Evolutionary conservation across 2,329 filamentous ascomycete species (phyloP), one percentile per base, ranked within the genome.

Genomic region (Trichoderma sp.): DNA sequence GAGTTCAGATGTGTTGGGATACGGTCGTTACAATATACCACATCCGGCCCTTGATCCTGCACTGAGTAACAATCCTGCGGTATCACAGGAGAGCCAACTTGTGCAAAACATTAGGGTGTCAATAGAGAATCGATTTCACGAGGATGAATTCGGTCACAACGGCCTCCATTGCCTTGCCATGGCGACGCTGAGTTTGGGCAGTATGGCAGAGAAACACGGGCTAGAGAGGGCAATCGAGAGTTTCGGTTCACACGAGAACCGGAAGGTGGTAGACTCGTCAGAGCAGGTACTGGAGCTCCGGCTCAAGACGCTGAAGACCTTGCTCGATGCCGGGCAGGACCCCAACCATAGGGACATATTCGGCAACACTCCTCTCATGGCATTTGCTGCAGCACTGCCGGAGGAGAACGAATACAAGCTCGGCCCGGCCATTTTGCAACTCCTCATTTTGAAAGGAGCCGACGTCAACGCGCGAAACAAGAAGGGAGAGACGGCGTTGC

Each of bases 101-200:
- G 50, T 80, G 4, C 52, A 70, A 12, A 70, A 71, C 6, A 69
- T 76, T 5, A 61, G 60, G 1, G 27, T 37, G 5, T 75, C 75
- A 0, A 53, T 56, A 1, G 5, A 42, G 0, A 59, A 74, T 3
- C 75, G 75, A 0, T 25, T 12, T 0, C 37, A 70, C 1, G 75
- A 80, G 50, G 74, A 78, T 54, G 39, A 79, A 50, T 52, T 25
- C 9, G 86, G 86, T 5, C 82, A 84, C 25, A 88, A 88, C 69
- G 85, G 82, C 9, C 78, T 88, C 17, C 86, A 88, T 70, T 87
- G 84, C 69, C 81, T 88, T n/a, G 86, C 86, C 2, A 81, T 83
- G 68, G 84, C 83, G 7, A 81, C 81, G n/a, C 75, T 87, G 1
- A 80, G 81, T 70, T 65, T 75, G 35, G 74, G 76, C 4, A 79